Percentiles rank a stretch among this genome's conserved stretches.
These are phyloP conservation scores for Neofusicoccum umdonicola DNA, from an alignment of 2,329 filamentous ascomycete genomes.

Conservation along the genomic window DNA sequence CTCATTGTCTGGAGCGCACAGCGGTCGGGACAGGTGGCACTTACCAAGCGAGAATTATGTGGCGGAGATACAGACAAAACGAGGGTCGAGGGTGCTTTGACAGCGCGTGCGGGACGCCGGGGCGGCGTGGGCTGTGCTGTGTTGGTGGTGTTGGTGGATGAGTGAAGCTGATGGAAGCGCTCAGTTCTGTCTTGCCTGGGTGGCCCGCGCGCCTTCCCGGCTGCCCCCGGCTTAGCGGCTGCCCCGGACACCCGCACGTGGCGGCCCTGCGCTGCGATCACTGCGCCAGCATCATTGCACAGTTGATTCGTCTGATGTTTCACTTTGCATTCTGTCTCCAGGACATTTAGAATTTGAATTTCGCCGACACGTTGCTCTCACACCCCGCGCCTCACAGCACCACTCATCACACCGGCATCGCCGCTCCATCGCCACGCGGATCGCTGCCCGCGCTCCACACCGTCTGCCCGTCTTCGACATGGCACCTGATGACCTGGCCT, in stretches of 20 bases:
- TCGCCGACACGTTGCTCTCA: neutral
- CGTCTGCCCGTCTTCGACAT: slow-evolving; percentile 69
- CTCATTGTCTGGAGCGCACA: neutral
- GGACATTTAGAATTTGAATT: neutral
- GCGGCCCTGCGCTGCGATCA: neutral
- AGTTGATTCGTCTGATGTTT: neutral
- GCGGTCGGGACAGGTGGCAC: neutral
- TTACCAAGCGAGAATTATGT: neutral
- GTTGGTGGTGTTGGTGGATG: neutral
- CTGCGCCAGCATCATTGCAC: neutral
- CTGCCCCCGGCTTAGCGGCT: neutral
- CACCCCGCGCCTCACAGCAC: no score
- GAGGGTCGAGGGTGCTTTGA: neutral
- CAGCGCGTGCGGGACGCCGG: neutral
- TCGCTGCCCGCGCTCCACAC: slow-evolving; percentile 92
- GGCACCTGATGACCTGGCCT: slow-evolving; percentile 80
- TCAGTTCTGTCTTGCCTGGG: neutral
- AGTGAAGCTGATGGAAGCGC: slow-evolving; percentile 1
- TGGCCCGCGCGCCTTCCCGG: no score
- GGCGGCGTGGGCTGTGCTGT: neutral
- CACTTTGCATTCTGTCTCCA: neutral
- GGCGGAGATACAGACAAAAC: neutral
- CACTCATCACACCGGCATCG: slow-evolving; percentile 47
- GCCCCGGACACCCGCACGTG: slow-evolving; percentile 1
- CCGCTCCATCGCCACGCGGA: slow-evolving; percentile 75